A percentile compares a stretch with the other conserved stretches of the same genome.
These are phyloP conservation scores for Coniochaeta ligniaria DNA, from an alignment of 2,329 filamentous ascomycete species.

Conservation along the genomic window DNA sequence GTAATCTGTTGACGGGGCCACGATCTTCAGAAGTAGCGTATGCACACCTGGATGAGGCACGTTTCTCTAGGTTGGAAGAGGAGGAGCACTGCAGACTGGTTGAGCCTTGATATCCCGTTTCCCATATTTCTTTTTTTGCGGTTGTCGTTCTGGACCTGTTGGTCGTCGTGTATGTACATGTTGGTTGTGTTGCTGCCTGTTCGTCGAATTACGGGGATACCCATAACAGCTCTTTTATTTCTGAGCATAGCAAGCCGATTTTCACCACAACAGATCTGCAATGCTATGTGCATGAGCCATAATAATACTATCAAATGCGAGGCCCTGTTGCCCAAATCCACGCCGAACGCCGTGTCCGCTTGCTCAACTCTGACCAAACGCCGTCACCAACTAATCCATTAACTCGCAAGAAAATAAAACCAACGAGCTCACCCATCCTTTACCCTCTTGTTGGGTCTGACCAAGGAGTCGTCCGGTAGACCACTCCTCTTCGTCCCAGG, in stretches of 20 bases:
- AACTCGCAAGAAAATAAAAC: neutral
- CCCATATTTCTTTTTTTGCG: slow-evolving; percentile 2
- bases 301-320: neutral
- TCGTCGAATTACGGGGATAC: slow-evolving; percentile 9
- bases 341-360: neutral
- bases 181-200: neutral
- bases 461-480: slow-evolving; percentile 71
- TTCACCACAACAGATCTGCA: neutral
- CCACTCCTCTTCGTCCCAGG: slow-evolving; percentile 88
- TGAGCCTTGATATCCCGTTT: slow-evolving; percentile 7
- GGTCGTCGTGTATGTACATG: neutral
- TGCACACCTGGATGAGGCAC: neutral
- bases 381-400: neutral
- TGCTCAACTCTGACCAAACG: neutral
- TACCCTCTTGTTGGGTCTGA: slow-evolving; percentile 53
- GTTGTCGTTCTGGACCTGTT: neutral
- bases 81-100: neutral
- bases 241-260: neutral
- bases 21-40: neutral
- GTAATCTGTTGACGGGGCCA: neutral
- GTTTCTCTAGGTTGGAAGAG: neutral
- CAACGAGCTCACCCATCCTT: slow-evolving; percentile 39
- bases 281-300: no score
- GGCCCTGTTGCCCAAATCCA: neutral
- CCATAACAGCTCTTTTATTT: slow-evolving; percentile 3